A percentile compares a stretch with the other conserved stretches of the same genome.
These are phyloP conservation scores for Pseudogymnoascus pannorum DNA, from an alignment of 2,329 filamentous ascomycete species.

Conservation along the genomic window DNA sequence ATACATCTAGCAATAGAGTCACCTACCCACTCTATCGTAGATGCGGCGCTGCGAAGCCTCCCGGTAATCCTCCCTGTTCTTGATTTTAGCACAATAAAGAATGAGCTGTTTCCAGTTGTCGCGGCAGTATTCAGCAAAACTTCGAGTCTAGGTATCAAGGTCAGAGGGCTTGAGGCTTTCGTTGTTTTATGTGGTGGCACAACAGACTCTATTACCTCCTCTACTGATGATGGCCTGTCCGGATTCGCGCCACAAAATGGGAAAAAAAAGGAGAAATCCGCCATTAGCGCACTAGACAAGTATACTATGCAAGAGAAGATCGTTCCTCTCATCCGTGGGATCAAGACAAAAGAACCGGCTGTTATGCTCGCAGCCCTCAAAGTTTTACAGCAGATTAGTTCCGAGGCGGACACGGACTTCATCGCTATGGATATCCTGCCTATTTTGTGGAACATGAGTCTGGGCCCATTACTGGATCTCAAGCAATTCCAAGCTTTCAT, in stretches of 20 bases:
- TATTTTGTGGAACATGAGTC: constrained; percentile 81
- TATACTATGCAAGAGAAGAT: constrained; percentile 99
- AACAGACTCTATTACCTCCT: constrained; percentile 37
- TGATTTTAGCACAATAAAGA: constrained; percentile 95
- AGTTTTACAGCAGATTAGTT: constrained; percentile 77
- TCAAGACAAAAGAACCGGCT: constrained; percentile 96
- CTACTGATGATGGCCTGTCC: constrained; percentile 64
- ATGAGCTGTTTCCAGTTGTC: constrained; percentile 90
- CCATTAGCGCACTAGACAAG: constrained; percentile 81
- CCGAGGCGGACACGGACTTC: constrained; percentile 79
- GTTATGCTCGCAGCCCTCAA: constrained; percentile 92
- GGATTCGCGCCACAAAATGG: constrained; percentile 51
- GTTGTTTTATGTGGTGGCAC: constrained; percentile 80
- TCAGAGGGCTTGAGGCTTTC: constrained; percentile 84
- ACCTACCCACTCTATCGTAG: constrained; percentile 79
- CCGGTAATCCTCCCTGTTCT: constrained; percentile 77
- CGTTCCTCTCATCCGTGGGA: constrained; percentile 78
- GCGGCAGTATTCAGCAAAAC: constrained; percentile 87
- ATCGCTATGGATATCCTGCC: constrained; percentile 87
- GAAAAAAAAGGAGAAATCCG: constrained; percentile 52
- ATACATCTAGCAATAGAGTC: constrained; percentile 79
- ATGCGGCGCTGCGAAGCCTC: constrained; percentile 72
- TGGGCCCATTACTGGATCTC: constrained; percentile 82
- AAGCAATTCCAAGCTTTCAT: constrained; percentile 87
- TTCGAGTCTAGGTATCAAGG: constrained; percentile 88